These are phyloP conservation scores for Fusarium subglutinans DNA, from an alignment of 2,329 filamentous ascomycete genomes.

Conservation along the genomic window DNA sequence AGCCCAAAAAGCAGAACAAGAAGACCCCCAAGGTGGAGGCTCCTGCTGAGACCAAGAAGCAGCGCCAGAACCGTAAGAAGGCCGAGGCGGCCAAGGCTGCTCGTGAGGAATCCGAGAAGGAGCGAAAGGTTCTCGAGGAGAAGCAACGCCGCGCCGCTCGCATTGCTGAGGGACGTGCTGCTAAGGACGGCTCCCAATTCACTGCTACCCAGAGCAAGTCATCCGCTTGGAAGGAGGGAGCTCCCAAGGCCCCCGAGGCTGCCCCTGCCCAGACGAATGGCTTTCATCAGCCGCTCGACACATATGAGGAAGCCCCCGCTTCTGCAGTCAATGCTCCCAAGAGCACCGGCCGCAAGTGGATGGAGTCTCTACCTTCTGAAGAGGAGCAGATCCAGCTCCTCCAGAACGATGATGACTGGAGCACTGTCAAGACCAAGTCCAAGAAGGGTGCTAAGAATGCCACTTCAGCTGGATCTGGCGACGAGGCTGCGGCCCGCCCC, in stretches of 20 bases:
- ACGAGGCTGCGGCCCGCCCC: slow-evolving; percentile 46
- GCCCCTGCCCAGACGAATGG: slow-evolving; percentile 46
- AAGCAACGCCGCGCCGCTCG: slow-evolving; percentile 85
- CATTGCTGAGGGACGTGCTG: slow-evolving; percentile 81
- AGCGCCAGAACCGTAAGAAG: slow-evolving; percentile 92
- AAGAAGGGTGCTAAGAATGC: slow-evolving; percentile 55
- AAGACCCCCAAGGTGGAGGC: slow-evolving; percentile 71
- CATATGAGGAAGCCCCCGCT: slow-evolving; percentile 56
- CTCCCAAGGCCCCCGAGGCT: slow-evolving; percentile 46
- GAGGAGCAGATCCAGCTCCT: slow-evolving; percentile 70
- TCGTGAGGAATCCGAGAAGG: slow-evolving; percentile 80
- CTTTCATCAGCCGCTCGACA: slow-evolving; percentile 64
- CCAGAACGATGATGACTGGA: slow-evolving; percentile 65
- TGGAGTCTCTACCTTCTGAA: slow-evolving; percentile 64
- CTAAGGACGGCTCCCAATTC: slow-evolving; percentile 79
- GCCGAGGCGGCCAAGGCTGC: slow-evolving; percentile 79
- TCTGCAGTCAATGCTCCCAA: slow-evolving; percentile 45
- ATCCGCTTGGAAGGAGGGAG: slow-evolving; percentile 55
- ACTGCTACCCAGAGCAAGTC: slow-evolving; percentile 56
- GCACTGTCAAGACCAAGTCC: slow-evolving; percentile 63
- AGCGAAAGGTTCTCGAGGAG: slow-evolving; percentile 80
- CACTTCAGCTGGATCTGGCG: slow-evolving; percentile 48
- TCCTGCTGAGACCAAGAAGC: slow-evolving; percentile 88
- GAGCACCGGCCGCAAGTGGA: slow-evolving; percentile 54
- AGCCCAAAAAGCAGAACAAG: slow-evolving; percentile 70